These are phyloP conservation scores for Kodamaea ohmeri DNA, from an alignment of 1,139 yeast genomes.

Conservation along the genomic window DNA sequence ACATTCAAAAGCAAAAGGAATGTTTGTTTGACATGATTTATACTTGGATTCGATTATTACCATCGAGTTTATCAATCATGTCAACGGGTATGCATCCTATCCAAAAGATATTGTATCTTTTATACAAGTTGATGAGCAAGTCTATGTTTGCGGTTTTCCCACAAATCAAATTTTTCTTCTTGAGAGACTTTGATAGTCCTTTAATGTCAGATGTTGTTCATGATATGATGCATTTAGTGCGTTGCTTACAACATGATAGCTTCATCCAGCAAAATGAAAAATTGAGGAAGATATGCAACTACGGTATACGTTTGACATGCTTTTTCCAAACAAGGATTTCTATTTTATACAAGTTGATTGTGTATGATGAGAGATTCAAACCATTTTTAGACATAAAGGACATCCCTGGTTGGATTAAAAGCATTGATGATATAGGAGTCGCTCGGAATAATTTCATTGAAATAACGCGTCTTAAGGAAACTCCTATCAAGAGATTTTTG, in stretches of 20 bases:
- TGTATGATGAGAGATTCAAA: slow-evolving; percentile 25
- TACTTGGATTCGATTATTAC: slow-evolving; percentile 40
- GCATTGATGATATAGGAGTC: slow-evolving; percentile 26
- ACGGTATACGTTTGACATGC: slow-evolving; percentile 32
- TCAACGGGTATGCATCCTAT: slow-evolving; percentile 27
- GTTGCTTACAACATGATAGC: slow-evolving; percentile 4
- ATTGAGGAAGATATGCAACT: slow-evolving; percentile 29
- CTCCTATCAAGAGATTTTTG: slow-evolving; percentile 27
- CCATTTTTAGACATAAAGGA: slow-evolving; percentile 31
- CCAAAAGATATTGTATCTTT: slow-evolving; percentile 34
- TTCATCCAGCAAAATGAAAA: slow-evolving; percentile 17
- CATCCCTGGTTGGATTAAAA: slow-evolving; percentile 29
- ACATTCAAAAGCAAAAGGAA: slow-evolving; percentile 35
- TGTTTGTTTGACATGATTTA: slow-evolving; percentile 36
- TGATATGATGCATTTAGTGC: slow-evolving; percentile 13
- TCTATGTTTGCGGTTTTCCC: slow-evolving; percentile 39
- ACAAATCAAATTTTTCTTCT: slow-evolving; percentile 40
- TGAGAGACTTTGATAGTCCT: slow-evolving; percentile 45
- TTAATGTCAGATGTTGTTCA: slow-evolving; percentile 39
- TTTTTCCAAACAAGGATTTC: slow-evolving; percentile 28
- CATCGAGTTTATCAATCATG: slow-evolving; percentile 28
- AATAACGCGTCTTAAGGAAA: slow-evolving; percentile 27
- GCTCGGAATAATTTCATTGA: slow-evolving; percentile 27
- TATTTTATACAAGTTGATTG: slow-evolving; percentile 29
- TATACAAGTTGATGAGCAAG: slow-evolving; percentile 36